These are phyloP conservation scores for Aspergillus unguis DNA, from an alignment of 2,329 filamentous ascomycete genomes.

Conservation along the genomic window DNA sequence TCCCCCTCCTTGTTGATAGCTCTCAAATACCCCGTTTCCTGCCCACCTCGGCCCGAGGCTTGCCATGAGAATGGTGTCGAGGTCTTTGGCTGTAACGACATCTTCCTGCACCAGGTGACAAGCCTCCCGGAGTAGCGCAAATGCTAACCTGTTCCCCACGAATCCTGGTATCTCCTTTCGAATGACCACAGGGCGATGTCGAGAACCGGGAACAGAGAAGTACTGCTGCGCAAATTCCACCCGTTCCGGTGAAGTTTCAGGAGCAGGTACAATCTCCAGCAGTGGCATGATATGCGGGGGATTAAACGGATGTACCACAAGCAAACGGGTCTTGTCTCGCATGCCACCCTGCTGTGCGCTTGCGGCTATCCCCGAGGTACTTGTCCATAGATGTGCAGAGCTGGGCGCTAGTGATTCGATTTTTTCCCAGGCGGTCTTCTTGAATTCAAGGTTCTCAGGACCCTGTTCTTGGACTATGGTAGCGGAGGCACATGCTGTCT, in stretches of 20 bases:
- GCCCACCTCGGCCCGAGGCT: conserved; percentile 56
- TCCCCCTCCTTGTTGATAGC: conserved; percentile 59
- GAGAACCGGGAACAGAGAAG: conserved; percentile 27
- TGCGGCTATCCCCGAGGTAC: conserved; percentile 57
- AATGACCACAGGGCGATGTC: conserved; percentile 47
- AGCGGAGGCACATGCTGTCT: conserved; percentile 31
- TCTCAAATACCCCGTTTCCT: conserved; percentile 56
- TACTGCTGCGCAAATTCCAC: conserved; percentile 37
- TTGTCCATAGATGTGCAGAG: conserved; percentile 54
- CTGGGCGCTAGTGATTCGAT: conserved; percentile 47
- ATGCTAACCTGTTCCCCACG: conserved; percentile 57
- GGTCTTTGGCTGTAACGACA: conserved; percentile 51
- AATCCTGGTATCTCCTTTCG: conserved; percentile 55
- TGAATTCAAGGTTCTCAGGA: conserved; percentile 53
- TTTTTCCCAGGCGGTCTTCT: conserved; percentile 50
- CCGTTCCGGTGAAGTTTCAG: conserved; percentile 35
- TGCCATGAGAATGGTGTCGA: conserved; percentile 52
- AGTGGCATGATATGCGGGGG: conserved; percentile 62
- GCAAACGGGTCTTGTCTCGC: conserved; percentile 43
- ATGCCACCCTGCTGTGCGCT: conserved; percentile 47
- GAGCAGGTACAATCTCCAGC: conserved; percentile 55
- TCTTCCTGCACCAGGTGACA: conserved; percentile 53
- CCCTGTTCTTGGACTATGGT: conserved; percentile 60
- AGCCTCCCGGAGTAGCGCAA: conserved; percentile 55
- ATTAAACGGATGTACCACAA: conserved; percentile 61